phyloP scores from a whole-genome alignment of 129 eudicot species.

The Pittosporum tobira region DNA sequence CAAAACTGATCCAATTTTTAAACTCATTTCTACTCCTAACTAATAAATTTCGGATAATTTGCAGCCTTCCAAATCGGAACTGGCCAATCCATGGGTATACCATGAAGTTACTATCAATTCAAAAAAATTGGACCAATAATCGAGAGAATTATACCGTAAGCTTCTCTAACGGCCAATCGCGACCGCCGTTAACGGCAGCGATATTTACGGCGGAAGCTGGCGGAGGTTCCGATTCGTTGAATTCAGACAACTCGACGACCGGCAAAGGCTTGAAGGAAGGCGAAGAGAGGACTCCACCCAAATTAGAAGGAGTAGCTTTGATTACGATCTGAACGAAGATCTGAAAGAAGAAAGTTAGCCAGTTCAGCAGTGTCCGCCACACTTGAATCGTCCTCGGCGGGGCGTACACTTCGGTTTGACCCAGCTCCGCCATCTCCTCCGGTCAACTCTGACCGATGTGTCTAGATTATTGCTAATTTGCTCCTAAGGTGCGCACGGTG shows the following conservation, averaged over 20 bases:
- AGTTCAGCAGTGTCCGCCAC: slow-evolving; percentile 77
- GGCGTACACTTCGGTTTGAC: slow-evolving; percentile 75
- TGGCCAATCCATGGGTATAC: no score
- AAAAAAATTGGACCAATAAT: background rate
- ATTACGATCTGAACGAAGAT: slow-evolving; percentile 83
- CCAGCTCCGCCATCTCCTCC: slow-evolving; percentile 62
- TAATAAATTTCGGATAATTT: slow-evolving; percentile 2
- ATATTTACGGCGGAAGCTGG: slow-evolving; percentile 30
- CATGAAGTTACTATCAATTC: no score
- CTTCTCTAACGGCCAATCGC: slow-evolving; percentile 31
- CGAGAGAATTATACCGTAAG: slow-evolving; percentile 48
- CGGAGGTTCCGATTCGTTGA: slow-evolving; percentile 24
- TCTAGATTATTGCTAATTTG: no score
- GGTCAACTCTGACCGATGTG: background rate
- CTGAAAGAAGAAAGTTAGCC: slow-evolving; percentile 84
- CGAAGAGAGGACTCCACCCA: slow-evolving; percentile 42
- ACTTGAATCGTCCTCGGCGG: slow-evolving; percentile 67
- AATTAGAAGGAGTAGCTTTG: slow-evolving; percentile 64
- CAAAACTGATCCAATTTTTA: slow-evolving; percentile 15
- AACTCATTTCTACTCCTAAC: background rate
- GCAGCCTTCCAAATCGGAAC: no score
- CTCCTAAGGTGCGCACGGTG: background rate
- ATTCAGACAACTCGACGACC: slow-evolving; percentile 46
- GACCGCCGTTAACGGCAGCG: slow-evolving; percentile 15
- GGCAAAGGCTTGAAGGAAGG: slow-evolving; percentile 81